These are phyloP conservation scores for Ophiostoma pallidulum DNA, from an alignment of 2,329 filamentous ascomycete genomes.

Conservation along the genomic window DNA sequence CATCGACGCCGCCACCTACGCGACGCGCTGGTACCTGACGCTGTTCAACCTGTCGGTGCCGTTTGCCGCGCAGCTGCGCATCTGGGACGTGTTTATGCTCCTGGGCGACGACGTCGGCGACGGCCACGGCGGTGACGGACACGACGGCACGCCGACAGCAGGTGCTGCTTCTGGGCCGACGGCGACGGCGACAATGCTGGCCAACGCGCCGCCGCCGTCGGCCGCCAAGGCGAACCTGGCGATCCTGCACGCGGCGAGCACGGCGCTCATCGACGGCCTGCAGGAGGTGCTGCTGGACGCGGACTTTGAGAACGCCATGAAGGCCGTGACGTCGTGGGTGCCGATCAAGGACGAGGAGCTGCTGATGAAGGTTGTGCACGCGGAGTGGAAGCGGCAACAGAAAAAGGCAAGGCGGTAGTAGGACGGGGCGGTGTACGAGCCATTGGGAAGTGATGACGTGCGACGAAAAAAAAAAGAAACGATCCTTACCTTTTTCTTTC, in stretches of 20 bases:
- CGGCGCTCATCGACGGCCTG: slow-evolving; percentile 83
- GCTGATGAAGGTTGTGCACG: slow-evolving; percentile 79
- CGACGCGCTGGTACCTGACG: slow-evolving; percentile 93
- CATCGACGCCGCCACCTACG: slow-evolving; percentile 86
- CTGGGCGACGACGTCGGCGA: slow-evolving; percentile 47
- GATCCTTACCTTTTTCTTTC: slow-evolving; percentile 9
- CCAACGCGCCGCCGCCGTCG: slow-evolving; percentile 35
- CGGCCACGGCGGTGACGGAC: not conserved
- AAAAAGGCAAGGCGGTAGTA: slow-evolving; percentile 30
- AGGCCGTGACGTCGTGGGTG: slow-evolving; percentile 86
- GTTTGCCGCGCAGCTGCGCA: slow-evolving; percentile 83
- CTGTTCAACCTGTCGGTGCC: slow-evolving; percentile 96
- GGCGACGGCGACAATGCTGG: slow-evolving; percentile 11
- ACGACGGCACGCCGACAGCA: slow-evolving; percentile 7
- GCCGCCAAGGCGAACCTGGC: slow-evolving; percentile 47
- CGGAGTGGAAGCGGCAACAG: slow-evolving; percentile 68
- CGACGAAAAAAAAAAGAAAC: not conserved
- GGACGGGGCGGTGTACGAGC: not conserved
- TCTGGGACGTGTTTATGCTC: slow-evolving; percentile 98
- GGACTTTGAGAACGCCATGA: slow-evolving; percentile 98
- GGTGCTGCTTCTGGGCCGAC: not conserved
- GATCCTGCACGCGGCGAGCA: slow-evolving; percentile 79
- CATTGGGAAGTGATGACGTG: not conserved
- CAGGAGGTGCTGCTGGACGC: slow-evolving; percentile 80
- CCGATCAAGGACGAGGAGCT: slow-evolving; percentile 90